Base-by-base conservation (phyloP, 1,284 basidiomycete species). In the Ceraceosorus bombacis region DNA sequence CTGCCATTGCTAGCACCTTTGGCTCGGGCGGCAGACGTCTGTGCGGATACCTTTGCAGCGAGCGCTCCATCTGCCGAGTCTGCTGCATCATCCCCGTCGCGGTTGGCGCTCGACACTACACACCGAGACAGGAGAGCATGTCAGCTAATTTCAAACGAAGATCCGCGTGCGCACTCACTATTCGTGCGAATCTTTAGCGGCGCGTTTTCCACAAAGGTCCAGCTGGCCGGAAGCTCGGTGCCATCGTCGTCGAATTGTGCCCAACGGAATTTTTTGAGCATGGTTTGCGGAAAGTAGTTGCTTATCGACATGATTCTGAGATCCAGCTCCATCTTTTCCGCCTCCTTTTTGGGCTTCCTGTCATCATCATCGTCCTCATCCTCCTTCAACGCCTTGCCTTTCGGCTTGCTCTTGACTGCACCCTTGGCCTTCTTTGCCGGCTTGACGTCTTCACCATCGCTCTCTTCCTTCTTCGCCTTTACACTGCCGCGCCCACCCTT, bases 191-290 rank as follows among this genome's bases (percentile, higher is more conserved):
- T 74, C 60, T 73, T 73, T 51, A 60, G 60, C 40, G 67, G 65
- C 5, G 73, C 67, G 48, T 76, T 64, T 53, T 69, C 63, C 37
- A 76, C 75, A 60, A 76, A 76, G 15, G 60, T 63, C 74, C 74
- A 66, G 40, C 41, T 40, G 15, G 60, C 37, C 9, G 55, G 49
- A 13, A 64, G 50, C 41, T 57, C 60, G 37, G 41, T 12, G 3
- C 49, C 55, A 40, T 61, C 39, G 43, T 62, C 63, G 39, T 61
- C 56, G 43, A 56, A 57, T n/a, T 56, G 51, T 12, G 59, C 60
- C 59, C 59, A 74, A 50, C 71, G 71, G 66, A 77, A 77, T 65
- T 77, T 77, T 61, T 77, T 77, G 51, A 74, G 73, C 60, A 77
- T 67, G 36, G 72, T 69, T 49, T 67, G 67, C n/a, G 75, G 71